Percentiles rank a stretch among this genome's conserved stretches.
Conservation (phyloP, 805 yeast genomes). For the Ogataea naganishii region DNA sequence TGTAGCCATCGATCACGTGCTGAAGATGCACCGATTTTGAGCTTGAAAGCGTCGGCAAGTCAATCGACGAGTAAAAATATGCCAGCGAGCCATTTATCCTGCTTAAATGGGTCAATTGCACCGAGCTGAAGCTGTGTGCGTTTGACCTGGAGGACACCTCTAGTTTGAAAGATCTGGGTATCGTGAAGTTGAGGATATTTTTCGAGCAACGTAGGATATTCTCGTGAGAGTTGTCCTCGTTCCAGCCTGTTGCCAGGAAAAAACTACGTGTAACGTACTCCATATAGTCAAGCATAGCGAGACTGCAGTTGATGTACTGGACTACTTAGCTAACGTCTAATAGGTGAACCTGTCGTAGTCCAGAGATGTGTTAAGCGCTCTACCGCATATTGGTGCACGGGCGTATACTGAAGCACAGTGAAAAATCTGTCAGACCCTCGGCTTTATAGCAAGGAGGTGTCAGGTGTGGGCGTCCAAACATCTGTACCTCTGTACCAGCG, state of each 20-base stretch:
- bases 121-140: constrained; percentile 59
- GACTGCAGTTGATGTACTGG: too few species aligned
- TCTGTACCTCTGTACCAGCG: too few species aligned
- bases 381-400: too few species aligned
- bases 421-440: too few species aligned
- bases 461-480: too few species aligned
- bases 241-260: constrained; percentile 67
- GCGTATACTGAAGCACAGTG: too few species aligned
- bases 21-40: constrained; percentile 50
- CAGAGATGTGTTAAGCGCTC: too few species aligned
- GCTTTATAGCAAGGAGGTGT: too few species aligned
- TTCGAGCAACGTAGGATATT: constrained; percentile 65
- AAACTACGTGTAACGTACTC: constrained; percentile 74
- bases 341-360: too few species aligned
- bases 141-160: constrained; percentile 66
- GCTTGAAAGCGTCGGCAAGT: constrained; percentile 41
- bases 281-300: constrained; percentile 83
- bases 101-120: constrained; percentile 56
- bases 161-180: constrained; percentile 60
- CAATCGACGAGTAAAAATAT: constrained; percentile 63
- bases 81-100: constrained; percentile 75
- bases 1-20: constrained; percentile 62
- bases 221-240: constrained; percentile 67
- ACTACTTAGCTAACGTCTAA: too few species aligned
- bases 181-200: constrained; percentile 60